Conservation (phyloP, 225 moss, liverwort and hornwort genomes). For the Polytrichum formosum region DNA sequence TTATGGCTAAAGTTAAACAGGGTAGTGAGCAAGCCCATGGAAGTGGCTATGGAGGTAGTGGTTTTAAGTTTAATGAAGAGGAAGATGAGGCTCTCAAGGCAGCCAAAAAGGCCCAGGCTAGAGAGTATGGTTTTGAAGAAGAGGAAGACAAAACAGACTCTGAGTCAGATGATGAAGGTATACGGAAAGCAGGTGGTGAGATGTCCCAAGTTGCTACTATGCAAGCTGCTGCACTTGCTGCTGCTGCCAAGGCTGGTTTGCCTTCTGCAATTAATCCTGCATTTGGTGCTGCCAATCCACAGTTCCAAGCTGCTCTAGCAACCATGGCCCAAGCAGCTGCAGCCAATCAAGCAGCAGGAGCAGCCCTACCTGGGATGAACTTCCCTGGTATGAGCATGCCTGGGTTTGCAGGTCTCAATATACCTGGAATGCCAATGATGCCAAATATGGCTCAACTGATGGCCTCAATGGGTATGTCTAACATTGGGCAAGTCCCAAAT, state of each 20-base stretch:
- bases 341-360: slow-evolving; percentile 32
- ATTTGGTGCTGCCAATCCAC: slow-evolving; percentile 68
- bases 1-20: slow-evolving; percentile 91
- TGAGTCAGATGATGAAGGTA: slow-evolving; percentile 94
- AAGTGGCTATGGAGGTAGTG: slow-evolving; percentile 97
- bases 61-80: slow-evolving; percentile 98
- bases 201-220: slow-evolving; percentile 85
- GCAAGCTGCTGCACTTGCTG: slow-evolving; percentile 94
- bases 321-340: slow-evolving; percentile 82
- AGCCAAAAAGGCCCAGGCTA: slow-evolving; percentile 95
- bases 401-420: slow-evolving; percentile 51
- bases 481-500: slow-evolving; percentile 58
- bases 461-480: slow-evolving; percentile 66
- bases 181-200: slow-evolving; percentile 96
- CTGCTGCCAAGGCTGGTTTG: slow-evolving; percentile 87
- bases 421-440: slow-evolving; percentile 55
- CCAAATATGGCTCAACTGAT: slow-evolving; percentile 70
- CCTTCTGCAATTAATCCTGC: slow-evolving; percentile 67
- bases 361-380: slow-evolving; percentile 54
- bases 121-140: slow-evolving; percentile 99
- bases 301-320: slow-evolving; percentile 85
- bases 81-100: slow-evolving; percentile 98
- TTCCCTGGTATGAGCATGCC: slow-evolving; percentile 67
- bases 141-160: slow-evolving; percentile 99
- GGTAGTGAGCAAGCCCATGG: slow-evolving; percentile 99